phyloP scores from a whole-genome alignment of 73 alveolate species.

The Paramecium octaurelia region DNA sequence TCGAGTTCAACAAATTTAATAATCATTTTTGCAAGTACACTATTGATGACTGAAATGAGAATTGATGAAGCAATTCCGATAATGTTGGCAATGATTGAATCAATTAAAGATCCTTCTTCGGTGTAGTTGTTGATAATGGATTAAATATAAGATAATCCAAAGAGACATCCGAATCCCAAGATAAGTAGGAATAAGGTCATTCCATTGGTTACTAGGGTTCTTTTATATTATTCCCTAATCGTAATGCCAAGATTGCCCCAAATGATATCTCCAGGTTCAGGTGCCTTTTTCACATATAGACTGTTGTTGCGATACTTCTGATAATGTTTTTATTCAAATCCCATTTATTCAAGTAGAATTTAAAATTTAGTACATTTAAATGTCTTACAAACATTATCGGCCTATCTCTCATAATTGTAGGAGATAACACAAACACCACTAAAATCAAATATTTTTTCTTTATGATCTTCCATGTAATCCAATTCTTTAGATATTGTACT shows the following conservation, averaged over 20 bases:
- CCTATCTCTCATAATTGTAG: background rate
- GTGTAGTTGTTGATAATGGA: background rate
- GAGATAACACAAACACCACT: constrained; percentile 12
- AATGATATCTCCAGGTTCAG: constrained; percentile 48
- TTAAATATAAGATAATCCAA: constrained; percentile 20
- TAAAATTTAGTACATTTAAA: background rate
- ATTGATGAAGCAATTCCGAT: constrained; percentile 4
- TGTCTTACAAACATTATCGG: background rate
- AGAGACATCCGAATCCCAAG: background rate
- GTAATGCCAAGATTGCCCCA: constrained; percentile 31
- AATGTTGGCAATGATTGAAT: background rate
- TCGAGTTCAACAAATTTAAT: background rate
- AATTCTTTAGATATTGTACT: background rate
- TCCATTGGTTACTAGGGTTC: background rate
- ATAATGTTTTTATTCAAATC: background rate
- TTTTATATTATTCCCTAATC: background rate
- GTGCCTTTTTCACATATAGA: background rate
- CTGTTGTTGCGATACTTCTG: background rate
- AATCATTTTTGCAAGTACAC: background rate
- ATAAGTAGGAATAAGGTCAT: background rate
- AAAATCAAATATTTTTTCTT: background rate
- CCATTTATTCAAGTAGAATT: background rate
- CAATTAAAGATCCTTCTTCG: background rate
- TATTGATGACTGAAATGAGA: background rate
- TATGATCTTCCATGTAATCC: constrained; percentile 17